phyloP scores from a whole-genome alignment of 495 filamentous ascomycete species.

The Lasiosphaeria hispida region DNA sequence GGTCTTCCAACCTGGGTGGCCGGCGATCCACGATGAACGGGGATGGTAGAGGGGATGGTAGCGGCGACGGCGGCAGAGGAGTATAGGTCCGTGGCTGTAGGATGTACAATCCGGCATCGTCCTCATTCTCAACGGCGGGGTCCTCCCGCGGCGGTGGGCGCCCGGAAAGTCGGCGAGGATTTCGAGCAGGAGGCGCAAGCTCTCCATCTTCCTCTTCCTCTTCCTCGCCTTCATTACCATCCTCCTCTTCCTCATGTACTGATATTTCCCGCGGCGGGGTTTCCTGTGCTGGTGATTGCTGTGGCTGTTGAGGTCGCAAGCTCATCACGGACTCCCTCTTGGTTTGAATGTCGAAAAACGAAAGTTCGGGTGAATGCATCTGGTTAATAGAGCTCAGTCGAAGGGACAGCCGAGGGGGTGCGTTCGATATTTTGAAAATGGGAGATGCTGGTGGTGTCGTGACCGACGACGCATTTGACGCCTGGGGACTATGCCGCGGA shows the following conservation, averaged over 20 bases:
- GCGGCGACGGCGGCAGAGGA: constrained; percentile 46
- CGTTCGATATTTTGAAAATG: constrained; percentile 21
- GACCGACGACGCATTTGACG: constrained; percentile 28
- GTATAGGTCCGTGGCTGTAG: constrained; percentile 55
- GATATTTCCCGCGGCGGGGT: neutral
- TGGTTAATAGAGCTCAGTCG: constrained; percentile 29
- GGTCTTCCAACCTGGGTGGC: neutral
- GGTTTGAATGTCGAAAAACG: constrained; percentile 22
- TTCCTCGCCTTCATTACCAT: neutral
- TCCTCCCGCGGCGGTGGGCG: constrained; percentile 18
- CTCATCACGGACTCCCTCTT: neutral
- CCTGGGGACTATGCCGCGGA: constrained; percentile 26
- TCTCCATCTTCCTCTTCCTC: neutral
- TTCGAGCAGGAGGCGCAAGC: constrained; percentile 24
- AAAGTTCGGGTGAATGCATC: constrained; percentile 4
- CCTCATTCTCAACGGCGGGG: constrained; percentile 22
- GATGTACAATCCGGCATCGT: constrained; percentile 39
- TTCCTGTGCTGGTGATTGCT: too few relatives aligned
- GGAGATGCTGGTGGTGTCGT: constrained; percentile 27
- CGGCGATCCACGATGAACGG: neutral
- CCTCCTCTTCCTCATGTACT: neutral
- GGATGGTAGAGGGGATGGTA: constrained; percentile 40
- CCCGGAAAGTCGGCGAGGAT: constrained; percentile 31
- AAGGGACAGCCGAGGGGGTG: constrained; percentile 33
- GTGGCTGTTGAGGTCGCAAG: neutral